Base-by-base conservation (phyloP, 2,329 filamentous ascomycete species). In the Calonectria fujianensis region DNA sequence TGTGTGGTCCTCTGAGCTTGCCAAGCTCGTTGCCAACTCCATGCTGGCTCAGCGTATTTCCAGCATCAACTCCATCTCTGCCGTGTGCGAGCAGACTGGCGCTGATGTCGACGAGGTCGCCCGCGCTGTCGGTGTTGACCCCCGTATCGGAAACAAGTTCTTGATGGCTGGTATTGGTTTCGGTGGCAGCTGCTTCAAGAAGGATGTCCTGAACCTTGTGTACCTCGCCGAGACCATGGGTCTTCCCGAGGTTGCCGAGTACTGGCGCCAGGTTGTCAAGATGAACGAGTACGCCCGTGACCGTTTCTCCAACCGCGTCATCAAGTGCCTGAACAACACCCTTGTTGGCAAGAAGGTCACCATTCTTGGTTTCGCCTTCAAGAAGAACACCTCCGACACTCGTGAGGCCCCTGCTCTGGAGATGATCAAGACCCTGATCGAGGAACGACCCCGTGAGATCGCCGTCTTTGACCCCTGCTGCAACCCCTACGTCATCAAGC, bases 1-100 rank as follows among this genome's bases (percentile, higher is more conserved):
- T 79, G 88, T 93, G 0, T 96, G 92, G 91, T 95, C 94, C 0
- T 95, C 94, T 0, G 94, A 96, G 84, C 89, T 96, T 29, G 89
- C 94, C 70, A 96, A 96, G 85, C 89, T 96, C 0, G 94, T 93
- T 0, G 93, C 94, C 72, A 96, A 96, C 84, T 93, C 94, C 3
- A 92, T 96, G 90, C 88, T 96, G 11, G 94, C 94, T 1, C 94
- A 96, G 85, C 90, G 94, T 66, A 94, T 96, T 80, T 94, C 92
- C 82, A 95, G 92, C 84, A 95, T 96, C 86, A 96, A 96, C 85
- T 93, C 93, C 16, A 90, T 96, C 74, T 94, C 93, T n/a, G 93
- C 94, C 5, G 91, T 96, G 37, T 96, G 94, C 82, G 94, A 96
- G 84, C 90, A 90, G 75, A 94, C 93, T 0, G 94, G 94, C 20